Evolutionary conservation across 371 early-diverging fungal genomes (phyloP).

Genomic region (Amoeboradix gromovi): DNA sequence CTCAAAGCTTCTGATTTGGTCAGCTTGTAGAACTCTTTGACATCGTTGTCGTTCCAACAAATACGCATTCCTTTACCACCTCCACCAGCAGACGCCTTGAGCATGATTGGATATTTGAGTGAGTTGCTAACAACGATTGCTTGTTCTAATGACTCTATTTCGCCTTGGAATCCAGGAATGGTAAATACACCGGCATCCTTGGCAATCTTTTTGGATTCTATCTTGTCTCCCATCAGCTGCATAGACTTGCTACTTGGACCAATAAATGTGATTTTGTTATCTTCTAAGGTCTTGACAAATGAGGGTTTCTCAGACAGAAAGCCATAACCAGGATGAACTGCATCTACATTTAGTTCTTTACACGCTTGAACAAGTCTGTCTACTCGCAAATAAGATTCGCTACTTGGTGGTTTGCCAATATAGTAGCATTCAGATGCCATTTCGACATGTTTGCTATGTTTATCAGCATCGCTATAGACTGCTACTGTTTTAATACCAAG

Average conservation of each 20-base stretch:
- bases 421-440: conserved; percentile 15
- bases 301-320: conserved; percentile 52
- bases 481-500: conserved; percentile 83
- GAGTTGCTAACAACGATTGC: conserved; percentile 21
- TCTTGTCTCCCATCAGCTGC: conserved; percentile 77
- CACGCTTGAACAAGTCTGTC: not conserved
- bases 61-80: conserved; percentile 90
- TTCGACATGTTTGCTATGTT: conserved; percentile 45
- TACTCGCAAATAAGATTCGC: not conserved
- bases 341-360: not conserved
- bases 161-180: conserved; percentile 72
- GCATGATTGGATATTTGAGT: conserved; percentile 67
- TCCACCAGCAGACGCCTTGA: conserved; percentile 79
- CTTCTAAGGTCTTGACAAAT: conserved; percentile 52
- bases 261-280: conserved; percentile 62
- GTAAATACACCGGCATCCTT: conserved; percentile 45
- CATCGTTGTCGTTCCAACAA: conserved; percentile 37
- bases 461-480: conserved; percentile 75
- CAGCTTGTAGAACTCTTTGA: conserved; percentile 42
- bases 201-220: conserved; percentile 52
- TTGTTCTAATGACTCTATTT: conserved; percentile 39
- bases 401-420: not conserved
- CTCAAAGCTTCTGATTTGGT: conserved; percentile 52
- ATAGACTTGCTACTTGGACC: conserved; percentile 54
- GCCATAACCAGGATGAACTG: conserved; percentile 35